Evolutionary conservation across 305 asterid species (phyloP).

Genomic region (Fraxinus velutina): DNA sequence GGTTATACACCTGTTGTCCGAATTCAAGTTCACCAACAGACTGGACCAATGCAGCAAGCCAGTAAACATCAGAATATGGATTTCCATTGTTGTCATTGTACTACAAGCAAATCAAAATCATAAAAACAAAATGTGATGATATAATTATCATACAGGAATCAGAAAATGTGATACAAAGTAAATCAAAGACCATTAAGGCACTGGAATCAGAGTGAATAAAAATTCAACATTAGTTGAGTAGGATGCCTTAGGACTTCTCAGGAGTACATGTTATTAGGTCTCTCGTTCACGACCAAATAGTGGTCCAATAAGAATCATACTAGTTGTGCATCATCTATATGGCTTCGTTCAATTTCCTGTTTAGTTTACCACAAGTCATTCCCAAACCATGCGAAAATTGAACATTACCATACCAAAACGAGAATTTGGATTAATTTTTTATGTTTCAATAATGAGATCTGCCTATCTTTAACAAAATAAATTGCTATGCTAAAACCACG

Average conservation of each 20-base stretch:
- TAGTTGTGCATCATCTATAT: background rate
- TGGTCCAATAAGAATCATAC: background rate
- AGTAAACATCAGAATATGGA: conserved; percentile 84
- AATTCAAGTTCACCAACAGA: conserved; percentile 95
- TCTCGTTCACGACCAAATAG: background rate
- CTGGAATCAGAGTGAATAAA: conserved; percentile 5
- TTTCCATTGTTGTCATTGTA: conserved; percentile 96
- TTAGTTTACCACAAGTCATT: background rate
- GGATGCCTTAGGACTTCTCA: background rate
- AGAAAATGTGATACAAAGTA: conserved; percentile 1
- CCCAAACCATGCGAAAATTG: background rate
- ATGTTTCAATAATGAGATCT: background rate
- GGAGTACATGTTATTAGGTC: background rate
- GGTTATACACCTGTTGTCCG: conserved; percentile 72
- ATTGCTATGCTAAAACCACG: background rate
- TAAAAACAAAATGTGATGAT: background rate
- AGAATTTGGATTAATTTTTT: background rate
- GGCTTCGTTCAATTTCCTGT: background rate
- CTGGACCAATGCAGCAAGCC: conserved; percentile 91
- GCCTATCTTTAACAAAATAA: background rate
- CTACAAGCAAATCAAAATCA: conserved; percentile 37
- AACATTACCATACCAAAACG: background rate
- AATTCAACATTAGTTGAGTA: background rate
- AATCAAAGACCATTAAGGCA: conserved; percentile 3
- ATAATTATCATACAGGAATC: background rate